phyloP scores from a whole-genome alignment of 345 rosid genomes.

The Draba incana region DNA sequence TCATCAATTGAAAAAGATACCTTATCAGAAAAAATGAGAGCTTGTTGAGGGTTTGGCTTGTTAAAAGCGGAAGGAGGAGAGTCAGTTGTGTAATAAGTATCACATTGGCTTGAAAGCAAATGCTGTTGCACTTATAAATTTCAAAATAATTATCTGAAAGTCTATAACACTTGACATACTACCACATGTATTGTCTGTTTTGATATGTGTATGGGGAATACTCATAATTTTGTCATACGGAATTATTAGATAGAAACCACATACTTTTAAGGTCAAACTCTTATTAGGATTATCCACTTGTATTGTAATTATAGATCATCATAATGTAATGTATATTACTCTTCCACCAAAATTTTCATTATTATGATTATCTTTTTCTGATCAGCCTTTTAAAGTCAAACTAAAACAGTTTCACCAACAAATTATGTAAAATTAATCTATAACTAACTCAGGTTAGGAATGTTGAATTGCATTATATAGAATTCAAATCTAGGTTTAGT shows the following conservation, averaged over 20 bases:
- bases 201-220: neutral
- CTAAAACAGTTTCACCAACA: neutral
- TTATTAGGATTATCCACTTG: slow-evolving; percentile 25
- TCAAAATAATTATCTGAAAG: neutral
- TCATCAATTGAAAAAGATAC: too few relatives aligned
- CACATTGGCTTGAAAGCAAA: slow-evolving; percentile 25
- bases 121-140: neutral
- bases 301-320: slow-evolving; percentile 27
- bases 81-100: too few relatives aligned
- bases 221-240: neutral
- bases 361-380: slow-evolving; percentile 23
- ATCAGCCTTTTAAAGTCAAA: slow-evolving; percentile 19
- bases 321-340: slow-evolving; percentile 19
- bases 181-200: slow-evolving; percentile 20
- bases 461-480: slow-evolving; percentile 10
- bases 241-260: slow-evolving; percentile 10
- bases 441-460: slow-evolving; percentile 27
- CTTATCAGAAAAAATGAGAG: too few relatives aligned
- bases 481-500: slow-evolving; percentile 6
- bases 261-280: neutral
- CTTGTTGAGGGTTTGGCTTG: too few relatives aligned
- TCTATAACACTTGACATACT: slow-evolving; percentile 5
- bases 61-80: too few relatives aligned
- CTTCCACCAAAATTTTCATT: slow-evolving; percentile 32
- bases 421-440: neutral